phyloP scores from a whole-genome alignment of 2,329 filamentous ascomycete species.

The Diaporthe citriasiana region DNA sequence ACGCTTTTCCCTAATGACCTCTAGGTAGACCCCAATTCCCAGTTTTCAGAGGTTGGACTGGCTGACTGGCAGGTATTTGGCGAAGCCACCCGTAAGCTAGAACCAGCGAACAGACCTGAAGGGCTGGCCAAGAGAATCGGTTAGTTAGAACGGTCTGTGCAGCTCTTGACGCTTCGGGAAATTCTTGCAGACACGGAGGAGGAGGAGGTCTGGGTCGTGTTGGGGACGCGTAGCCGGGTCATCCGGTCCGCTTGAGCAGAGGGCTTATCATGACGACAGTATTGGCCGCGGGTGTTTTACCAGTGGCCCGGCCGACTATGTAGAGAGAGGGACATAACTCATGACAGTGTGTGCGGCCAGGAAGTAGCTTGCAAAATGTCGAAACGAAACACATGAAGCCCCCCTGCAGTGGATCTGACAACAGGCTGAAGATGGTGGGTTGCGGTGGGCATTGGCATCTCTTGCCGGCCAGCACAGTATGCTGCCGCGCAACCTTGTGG shows the following conservation, averaged over 20 bases:
- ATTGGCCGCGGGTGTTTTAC: slow-evolving; percentile 23
- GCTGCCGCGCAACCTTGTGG: slow-evolving; percentile 11
- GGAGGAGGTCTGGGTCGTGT: slow-evolving; percentile 16
- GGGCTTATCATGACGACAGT: slow-evolving; percentile 20
- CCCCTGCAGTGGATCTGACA: slow-evolving; percentile 35
- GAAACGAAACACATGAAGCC: slow-evolving; percentile 33
- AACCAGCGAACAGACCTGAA: slow-evolving; percentile 11
- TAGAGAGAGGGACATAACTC: slow-evolving; percentile 15
- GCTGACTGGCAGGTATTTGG: slow-evolving; percentile 16
- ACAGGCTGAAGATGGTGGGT: slow-evolving; percentile 12
- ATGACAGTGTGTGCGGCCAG: slow-evolving; percentile 4
- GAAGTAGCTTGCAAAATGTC: slow-evolving; percentile 26
- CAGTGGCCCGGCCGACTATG: background rate
- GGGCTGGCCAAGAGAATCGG: slow-evolving; percentile 10
- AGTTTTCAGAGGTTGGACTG: background rate
- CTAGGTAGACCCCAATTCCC: background rate
- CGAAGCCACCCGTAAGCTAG: slow-evolving; percentile 20
- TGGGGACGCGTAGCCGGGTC: slow-evolving; percentile 40
- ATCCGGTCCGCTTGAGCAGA: slow-evolving; percentile 31
- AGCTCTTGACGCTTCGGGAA: slow-evolving; percentile 28
- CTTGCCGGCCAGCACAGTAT: background rate
- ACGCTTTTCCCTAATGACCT: background rate
- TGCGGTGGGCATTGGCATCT: slow-evolving; percentile 1
- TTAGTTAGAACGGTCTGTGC: slow-evolving; percentile 22
- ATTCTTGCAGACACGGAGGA: slow-evolving; percentile 33